Percentiles rank a stretch among this genome's conserved stretches.
phyloP scores from a whole-genome alignment of 345 rosid species.

The Balakata baccata region DNA sequence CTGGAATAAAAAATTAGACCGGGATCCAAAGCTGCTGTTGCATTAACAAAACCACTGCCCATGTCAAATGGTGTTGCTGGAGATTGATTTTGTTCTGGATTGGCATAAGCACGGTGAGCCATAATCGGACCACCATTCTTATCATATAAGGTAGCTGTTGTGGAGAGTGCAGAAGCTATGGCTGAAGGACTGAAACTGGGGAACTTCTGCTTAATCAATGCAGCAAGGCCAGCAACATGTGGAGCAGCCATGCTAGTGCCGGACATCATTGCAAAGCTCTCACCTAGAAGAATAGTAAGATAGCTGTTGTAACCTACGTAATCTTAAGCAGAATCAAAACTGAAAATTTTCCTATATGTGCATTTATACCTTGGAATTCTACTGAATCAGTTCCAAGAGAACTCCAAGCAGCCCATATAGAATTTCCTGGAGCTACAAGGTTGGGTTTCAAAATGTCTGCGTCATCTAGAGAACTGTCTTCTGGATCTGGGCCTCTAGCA shows the following conservation, averaged over 20 bases:
- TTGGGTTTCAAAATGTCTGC: slow-evolving; percentile 92
- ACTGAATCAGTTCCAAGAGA: slow-evolving; percentile 74
- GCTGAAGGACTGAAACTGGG: slow-evolving; percentile 78
- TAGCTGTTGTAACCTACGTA: not conserved
- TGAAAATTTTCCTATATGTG: not conserved
- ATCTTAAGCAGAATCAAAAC: slow-evolving; percentile 3
- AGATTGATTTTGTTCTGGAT: slow-evolving; percentile 68
- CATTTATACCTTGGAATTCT: slow-evolving; percentile 71
- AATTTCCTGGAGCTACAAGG: slow-evolving; percentile 85
- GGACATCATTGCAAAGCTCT: slow-evolving; percentile 89
- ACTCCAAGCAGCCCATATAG: slow-evolving; percentile 99
- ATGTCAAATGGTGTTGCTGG: slow-evolving; percentile 96
- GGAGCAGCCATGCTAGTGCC: slow-evolving; percentile 99
- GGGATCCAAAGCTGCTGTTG: slow-evolving; percentile 84
- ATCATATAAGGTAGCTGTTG: slow-evolving; percentile 60
- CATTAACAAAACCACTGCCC: slow-evolving; percentile 95
- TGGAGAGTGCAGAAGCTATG: slow-evolving; percentile 83
- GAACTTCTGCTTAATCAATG: slow-evolving; percentile 76
- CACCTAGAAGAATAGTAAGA: slow-evolving; percentile 45
- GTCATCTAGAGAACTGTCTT: slow-evolving; percentile 58
- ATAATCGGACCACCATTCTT: slow-evolving; percentile 68
- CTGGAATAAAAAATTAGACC: slow-evolving; percentile 76
- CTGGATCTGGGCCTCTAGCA: slow-evolving; percentile 96
- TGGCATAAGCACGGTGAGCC: slow-evolving; percentile 90
- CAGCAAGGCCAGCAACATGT: slow-evolving; percentile 92